Conservation (phyloP, 345 rosid genomes). For the Brassica juncea region DNA sequence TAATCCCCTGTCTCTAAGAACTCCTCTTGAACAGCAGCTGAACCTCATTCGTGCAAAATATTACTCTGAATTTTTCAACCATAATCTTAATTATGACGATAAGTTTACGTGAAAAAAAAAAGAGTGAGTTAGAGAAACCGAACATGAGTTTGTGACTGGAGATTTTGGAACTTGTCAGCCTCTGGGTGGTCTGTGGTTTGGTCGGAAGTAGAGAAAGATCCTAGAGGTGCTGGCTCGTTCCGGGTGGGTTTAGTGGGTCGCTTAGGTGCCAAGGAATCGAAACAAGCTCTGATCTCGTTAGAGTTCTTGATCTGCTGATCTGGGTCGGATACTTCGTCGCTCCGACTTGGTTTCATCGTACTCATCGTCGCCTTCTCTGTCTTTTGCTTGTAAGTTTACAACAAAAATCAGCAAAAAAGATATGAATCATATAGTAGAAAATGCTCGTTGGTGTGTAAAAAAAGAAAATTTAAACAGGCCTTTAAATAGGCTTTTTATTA, state of each 20-base stretch:
- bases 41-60: slow-evolving; percentile 25
- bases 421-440: background rate
- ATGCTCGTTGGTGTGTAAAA: background rate
- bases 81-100: slow-evolving; percentile 32
- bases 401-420: background rate
- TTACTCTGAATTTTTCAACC: background rate
- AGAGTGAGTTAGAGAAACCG: background rate
- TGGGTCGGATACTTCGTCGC: slow-evolving; percentile 66
- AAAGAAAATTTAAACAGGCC: background rate
- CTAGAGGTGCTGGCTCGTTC: slow-evolving; percentile 54
- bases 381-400: slow-evolving; percentile 3
- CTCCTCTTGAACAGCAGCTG: slow-evolving; percentile 47
- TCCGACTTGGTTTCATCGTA: slow-evolving; percentile 71
- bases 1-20: slow-evolving; percentile 67
- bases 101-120: background rate
- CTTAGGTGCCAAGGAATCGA: slow-evolving; percentile 67
- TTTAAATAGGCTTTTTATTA: background rate
- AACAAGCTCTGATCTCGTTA: slow-evolving; percentile 56
- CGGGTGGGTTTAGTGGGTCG: slow-evolving; percentile 74
- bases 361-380: slow-evolving; percentile 25
- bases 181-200: slow-evolving; percentile 49
- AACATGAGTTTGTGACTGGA: slow-evolving; percentile 55
- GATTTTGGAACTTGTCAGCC: slow-evolving; percentile 58
- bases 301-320: slow-evolving; percentile 53
- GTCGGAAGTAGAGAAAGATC: slow-evolving; percentile 24